A percentile compares a stretch with the other conserved stretches of the same genome.
Evolutionary conservation across 176 grass and related monocot species (phyloP).

Genomic region (Puccinellia tenuiflora): DNA sequence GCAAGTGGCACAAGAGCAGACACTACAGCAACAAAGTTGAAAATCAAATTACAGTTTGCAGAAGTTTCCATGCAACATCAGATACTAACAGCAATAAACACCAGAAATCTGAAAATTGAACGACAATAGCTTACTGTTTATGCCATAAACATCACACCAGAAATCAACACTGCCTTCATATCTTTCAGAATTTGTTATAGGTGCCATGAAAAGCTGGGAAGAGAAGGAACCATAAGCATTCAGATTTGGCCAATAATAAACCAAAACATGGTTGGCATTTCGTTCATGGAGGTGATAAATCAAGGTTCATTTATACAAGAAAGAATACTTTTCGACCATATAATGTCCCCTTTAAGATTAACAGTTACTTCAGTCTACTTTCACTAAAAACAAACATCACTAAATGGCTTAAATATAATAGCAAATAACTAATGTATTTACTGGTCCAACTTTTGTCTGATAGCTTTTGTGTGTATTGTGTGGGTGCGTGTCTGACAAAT

Average conservation of each 20-base stretch:
- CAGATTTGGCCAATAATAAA: neutral
- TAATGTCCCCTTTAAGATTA: neutral
- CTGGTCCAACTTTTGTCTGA: neutral
- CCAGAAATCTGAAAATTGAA: neutral
- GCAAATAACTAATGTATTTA: neutral
- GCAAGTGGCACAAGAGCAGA: conserved; percentile 80
- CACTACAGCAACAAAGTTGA: conserved; percentile 47
- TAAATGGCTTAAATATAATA: neutral
- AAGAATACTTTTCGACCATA: conserved; percentile 17
- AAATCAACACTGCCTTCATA: conserved; percentile 76
- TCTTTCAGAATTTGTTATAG: conserved; percentile 83
- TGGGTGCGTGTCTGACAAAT: neutral
- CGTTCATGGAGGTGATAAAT: neutral
- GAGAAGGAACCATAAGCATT: conserved; percentile 26
- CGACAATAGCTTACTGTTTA: conserved; percentile 67
- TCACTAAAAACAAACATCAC: neutral
- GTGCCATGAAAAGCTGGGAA: conserved; percentile 79
- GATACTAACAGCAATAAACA: neutral
- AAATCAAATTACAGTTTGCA: conserved; percentile 2
- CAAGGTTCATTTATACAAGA: neutral
- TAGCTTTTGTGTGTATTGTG: neutral
- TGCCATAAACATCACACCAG: conserved; percentile 89
- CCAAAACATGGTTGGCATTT: neutral
- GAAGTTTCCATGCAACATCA: neutral
- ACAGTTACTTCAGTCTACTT: neutral